Evolutionary conservation across 2,329 filamentous ascomycete genomes (phyloP).

Genomic region (Calonectria pseudoreteaudii): DNA sequence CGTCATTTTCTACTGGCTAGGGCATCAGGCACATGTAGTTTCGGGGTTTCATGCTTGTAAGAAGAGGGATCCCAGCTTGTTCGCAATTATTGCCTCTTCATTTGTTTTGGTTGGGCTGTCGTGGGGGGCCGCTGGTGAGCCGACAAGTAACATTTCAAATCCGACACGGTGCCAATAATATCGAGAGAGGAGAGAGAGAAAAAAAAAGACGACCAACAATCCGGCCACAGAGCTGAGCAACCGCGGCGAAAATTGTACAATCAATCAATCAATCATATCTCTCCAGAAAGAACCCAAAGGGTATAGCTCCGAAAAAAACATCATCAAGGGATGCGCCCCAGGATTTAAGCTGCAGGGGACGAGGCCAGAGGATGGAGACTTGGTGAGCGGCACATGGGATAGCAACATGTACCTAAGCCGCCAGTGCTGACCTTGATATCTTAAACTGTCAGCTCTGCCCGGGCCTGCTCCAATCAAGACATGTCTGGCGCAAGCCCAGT

Average conservation of each 20-base stretch:
- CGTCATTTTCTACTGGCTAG: conserved; percentile 7
- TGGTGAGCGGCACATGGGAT: not conserved
- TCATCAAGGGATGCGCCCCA: conserved; percentile 35
- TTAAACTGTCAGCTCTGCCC: conserved; percentile 17
- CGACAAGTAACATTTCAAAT: conserved; percentile 33
- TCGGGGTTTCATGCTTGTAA: not conserved
- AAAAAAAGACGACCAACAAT: not conserved
- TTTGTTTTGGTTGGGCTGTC: not conserved
- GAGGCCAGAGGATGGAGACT: conserved; percentile 16
- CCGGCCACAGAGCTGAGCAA: not conserved
- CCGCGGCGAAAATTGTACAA: not conserved
- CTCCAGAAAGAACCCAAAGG: not conserved
- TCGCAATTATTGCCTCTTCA: not conserved
- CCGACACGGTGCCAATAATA: not conserved
- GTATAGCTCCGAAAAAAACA: not conserved
- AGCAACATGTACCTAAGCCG: conserved; percentile 3
- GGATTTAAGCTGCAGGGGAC: conserved; percentile 36
- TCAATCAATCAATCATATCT: not conserved
- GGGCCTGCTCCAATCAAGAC: not conserved
- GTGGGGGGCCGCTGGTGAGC: not conserved
- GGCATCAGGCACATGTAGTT: not conserved
- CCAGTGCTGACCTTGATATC: conserved; percentile 17
- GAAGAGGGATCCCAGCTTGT: not conserved
- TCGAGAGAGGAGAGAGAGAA: not conserved
- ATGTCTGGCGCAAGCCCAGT: not conserved